These are phyloP conservation scores for Beauveria sp. DNA, from an alignment of 2,329 filamentous ascomycete species.

Conservation along the genomic window DNA sequence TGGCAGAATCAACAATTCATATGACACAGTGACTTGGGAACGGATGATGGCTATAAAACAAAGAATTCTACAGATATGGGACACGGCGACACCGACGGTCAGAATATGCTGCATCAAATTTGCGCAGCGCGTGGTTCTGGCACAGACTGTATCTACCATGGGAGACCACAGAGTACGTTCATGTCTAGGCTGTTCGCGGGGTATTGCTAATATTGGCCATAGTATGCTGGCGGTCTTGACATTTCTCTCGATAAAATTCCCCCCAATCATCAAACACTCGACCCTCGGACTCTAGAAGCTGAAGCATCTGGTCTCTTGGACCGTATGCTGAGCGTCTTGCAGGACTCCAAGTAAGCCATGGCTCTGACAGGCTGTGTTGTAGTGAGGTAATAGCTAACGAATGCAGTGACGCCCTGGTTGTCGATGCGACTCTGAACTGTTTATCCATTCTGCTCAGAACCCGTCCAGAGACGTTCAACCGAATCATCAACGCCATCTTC, in stretches of 20 bases:
- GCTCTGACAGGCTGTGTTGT: conserved; percentile 7
- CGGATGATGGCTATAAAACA: conserved; percentile 83
- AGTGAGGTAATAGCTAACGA: conserved; percentile 15
- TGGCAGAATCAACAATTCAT: conserved; percentile 74
- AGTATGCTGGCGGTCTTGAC: conserved; percentile 51
- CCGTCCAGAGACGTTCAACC: conserved; percentile 71
- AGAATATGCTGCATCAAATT: conserved; percentile 97
- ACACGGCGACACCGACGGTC: conserved; percentile 65
- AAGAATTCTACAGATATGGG: conserved; percentile 83
- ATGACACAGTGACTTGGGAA: conserved; percentile 78
- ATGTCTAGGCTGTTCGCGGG: not conserved
- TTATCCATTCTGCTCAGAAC: conserved; percentile 76
- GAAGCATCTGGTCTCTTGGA: conserved; percentile 89
- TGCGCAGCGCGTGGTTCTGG: conserved; percentile 83
- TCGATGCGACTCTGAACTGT: conserved; percentile 88
- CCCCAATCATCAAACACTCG: conserved; percentile 71
- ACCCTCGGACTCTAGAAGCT: conserved; percentile 76
- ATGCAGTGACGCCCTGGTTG: conserved; percentile 71
- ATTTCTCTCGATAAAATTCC: conserved; percentile 83
- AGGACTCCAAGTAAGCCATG: conserved; percentile 68
- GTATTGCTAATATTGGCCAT: conserved; percentile 18
- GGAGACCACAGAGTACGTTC: conserved; percentile 70
- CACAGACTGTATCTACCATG: conserved; percentile 78
- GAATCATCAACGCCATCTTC: conserved; percentile 77
- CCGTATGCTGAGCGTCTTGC: conserved; percentile 74